A percentile compares a stretch with the other conserved stretches of the same genome.
phyloP scores from a whole-genome alignment of 768 basidiomycete species.

The Cubamyces sp. region DNA sequence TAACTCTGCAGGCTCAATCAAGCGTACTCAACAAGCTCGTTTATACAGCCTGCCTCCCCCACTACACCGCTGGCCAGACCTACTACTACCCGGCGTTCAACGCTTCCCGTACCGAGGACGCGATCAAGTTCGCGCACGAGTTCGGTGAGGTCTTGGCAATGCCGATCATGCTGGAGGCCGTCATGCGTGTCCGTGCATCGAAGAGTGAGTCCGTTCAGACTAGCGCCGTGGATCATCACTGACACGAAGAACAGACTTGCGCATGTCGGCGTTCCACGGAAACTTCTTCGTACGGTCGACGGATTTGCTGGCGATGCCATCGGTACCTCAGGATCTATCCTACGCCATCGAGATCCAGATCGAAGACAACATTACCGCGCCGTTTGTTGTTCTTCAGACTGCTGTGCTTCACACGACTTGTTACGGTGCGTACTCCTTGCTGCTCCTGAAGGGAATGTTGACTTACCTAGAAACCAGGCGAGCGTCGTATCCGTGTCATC shows the following conservation, averaged over 20 bases:
- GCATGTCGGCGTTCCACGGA: constrained; percentile 97
- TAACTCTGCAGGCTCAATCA: neutral
- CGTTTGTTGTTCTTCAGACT: constrained; percentile 93
- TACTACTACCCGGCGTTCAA: constrained; percentile 99
- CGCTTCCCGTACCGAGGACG: constrained; percentile 91
- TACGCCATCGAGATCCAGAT: constrained; percentile 96
- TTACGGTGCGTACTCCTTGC: constrained; percentile 55
- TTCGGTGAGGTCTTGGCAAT: constrained; percentile 92
- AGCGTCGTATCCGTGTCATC: constrained; percentile 63
- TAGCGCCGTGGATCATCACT: neutral
- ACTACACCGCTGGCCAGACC: constrained; percentile 97
- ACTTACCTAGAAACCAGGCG: constrained; percentile 36
- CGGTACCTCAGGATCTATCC: constrained; percentile 95
- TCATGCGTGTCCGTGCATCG: constrained; percentile 98
- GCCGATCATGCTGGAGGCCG: constrained; percentile 95
- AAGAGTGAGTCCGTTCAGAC: constrained; percentile 56
- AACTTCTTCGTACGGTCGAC: constrained; percentile 99
- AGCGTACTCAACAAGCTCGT: neutral
- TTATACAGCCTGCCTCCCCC: constrained; percentile 79
- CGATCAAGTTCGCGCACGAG: constrained; percentile 97
- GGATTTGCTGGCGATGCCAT: constrained; percentile 93
- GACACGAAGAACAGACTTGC: constrained; percentile 56
- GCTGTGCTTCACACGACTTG: constrained; percentile 94
- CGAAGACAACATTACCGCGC: constrained; percentile 88
- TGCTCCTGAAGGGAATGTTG: neutral